Percentiles rank a stretch among this genome's conserved stretches.
phyloP scores from a whole-genome alignment of 1,284 basidiomycete species.

The Grifola frondosa region DNA sequence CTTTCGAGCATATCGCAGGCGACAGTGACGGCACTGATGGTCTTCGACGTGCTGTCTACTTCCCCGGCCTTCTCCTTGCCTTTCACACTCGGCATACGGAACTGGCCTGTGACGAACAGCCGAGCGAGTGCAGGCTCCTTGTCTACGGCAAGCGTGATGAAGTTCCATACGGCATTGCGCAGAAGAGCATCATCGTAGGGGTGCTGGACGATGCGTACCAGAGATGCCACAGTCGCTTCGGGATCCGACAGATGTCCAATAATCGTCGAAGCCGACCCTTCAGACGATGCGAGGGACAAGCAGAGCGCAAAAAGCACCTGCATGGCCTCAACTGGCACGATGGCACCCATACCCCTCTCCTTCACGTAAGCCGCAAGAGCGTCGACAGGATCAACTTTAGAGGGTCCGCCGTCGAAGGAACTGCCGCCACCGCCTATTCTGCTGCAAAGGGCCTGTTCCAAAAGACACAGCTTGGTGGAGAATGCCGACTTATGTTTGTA shows the following conservation, averaged over 20 bases:
- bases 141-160: slow-evolving; percentile 80
- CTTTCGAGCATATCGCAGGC: slow-evolving; percentile 65
- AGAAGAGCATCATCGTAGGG: slow-evolving; percentile 70
- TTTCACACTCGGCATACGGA: slow-evolving; percentile 49
- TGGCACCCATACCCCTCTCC: slow-evolving; percentile 55
- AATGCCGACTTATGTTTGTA: slow-evolving; percentile 51
- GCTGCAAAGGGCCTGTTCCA: slow-evolving; percentile 74
- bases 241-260: slow-evolving; percentile 73
- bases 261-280: slow-evolving; percentile 64
- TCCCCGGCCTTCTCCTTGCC: slow-evolving; percentile 36
- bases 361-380: slow-evolving; percentile 65
- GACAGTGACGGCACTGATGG: slow-evolving; percentile 56
- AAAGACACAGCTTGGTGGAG: slow-evolving; percentile 52
- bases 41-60: slow-evolving; percentile 30
- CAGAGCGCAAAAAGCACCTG: slow-evolving; percentile 68
- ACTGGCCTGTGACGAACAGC: slow-evolving; percentile 76
- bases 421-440: slow-evolving; percentile 50
- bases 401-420: slow-evolving; percentile 45
- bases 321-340: slow-evolving; percentile 63
- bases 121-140: slow-evolving; percentile 87
- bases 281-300: slow-evolving; percentile 57
- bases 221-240: slow-evolving; percentile 59
- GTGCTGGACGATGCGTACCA: slow-evolving; percentile 67
- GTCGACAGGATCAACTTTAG: slow-evolving; percentile 67
- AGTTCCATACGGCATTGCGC: slow-evolving; percentile 78